Evolutionary conservation across 2,329 filamentous ascomycete species (phyloP).

Genomic region (Phyllosticta ampelicida): DNA sequence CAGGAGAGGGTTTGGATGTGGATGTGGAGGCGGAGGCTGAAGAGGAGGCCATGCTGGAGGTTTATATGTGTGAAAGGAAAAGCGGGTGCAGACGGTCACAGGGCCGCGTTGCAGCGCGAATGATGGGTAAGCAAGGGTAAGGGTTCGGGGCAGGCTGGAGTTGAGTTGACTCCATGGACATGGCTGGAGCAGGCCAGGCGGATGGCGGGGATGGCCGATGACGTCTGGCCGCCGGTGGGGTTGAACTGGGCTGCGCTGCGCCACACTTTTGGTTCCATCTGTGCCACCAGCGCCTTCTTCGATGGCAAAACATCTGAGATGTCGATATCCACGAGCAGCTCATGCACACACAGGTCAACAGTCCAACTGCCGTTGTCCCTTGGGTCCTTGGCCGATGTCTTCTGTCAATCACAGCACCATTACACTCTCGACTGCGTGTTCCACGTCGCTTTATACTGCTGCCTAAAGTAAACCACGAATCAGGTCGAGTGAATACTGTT

Average conservation of each 20-base stretch:
- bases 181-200: neutral
- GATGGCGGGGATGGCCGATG: neutral
- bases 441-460: neutral
- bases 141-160: neutral
- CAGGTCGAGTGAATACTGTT: neutral
- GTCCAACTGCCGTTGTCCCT: too few relatives aligned
- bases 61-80: neutral
- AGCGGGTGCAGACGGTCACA: neutral
- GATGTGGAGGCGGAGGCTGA: neutral
- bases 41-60: conserved; percentile 2
- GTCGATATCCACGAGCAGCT: too few relatives aligned
- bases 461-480: neutral
- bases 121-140: too few relatives aligned
- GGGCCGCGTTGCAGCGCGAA: neutral
- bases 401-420: too few relatives aligned
- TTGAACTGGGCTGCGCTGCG: neutral
- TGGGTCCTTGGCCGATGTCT: too few relatives aligned
- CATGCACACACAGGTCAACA: too few relatives aligned
- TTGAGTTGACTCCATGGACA: neutral
- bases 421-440: neutral
- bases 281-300: too few relatives aligned
- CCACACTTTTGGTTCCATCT: neutral
- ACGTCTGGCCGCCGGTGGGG: neutral
- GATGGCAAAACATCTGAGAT: neutral
- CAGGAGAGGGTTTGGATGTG: conserved; percentile 10